These are phyloP conservation scores for Harrya chromipes DNA, from an alignment of 768 basidiomycete species.

Conservation along the genomic window DNA sequence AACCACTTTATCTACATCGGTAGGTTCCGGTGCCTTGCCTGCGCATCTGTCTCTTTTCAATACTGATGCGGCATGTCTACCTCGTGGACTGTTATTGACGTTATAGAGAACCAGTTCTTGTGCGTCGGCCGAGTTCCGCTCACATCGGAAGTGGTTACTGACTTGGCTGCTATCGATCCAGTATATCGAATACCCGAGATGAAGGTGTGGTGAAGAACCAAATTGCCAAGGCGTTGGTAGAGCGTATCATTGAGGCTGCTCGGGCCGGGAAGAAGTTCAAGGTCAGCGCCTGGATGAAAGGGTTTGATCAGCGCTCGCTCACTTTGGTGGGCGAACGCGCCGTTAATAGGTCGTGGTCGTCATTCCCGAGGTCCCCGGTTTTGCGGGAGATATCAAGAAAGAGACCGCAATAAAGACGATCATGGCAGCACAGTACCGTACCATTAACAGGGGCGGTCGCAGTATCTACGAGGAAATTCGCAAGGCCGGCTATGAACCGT, in stretches of 20 bases:
- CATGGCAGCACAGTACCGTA: constrained; percentile 84
- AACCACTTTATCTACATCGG: constrained; percentile 93
- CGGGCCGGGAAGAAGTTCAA: constrained; percentile 70
- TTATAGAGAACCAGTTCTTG: constrained; percentile 83
- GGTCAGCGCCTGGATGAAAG: constrained; percentile 35
- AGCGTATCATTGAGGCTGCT: constrained; percentile 84
- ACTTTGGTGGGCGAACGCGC: not conserved
- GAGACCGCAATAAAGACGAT: constrained; percentile 69
- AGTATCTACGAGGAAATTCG: constrained; percentile 85
- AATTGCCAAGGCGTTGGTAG: constrained; percentile 79
- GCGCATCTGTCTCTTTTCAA: not conserved
- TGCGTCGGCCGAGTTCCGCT: constrained; percentile 35
- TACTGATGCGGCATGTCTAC: constrained; percentile 10
- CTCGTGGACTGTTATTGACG: constrained; percentile 8
- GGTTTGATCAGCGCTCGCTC: not conserved
- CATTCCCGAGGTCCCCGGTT: constrained; percentile 91
- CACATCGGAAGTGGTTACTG: not conserved
- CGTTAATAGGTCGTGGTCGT: constrained; percentile 78
- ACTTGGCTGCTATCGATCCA: constrained; percentile 27
- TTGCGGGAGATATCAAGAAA: constrained; percentile 77
- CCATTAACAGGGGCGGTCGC: constrained; percentile 85
- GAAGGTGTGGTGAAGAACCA: constrained; percentile 74
- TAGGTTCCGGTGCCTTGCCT: constrained; percentile 35
- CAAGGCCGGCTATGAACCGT: constrained; percentile 78
- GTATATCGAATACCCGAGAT: constrained; percentile 70